Evolutionary conservation across 495 filamentous ascomycete species (phyloP), one percentile per base, ranked within the genome.

Genomic region (Daldinia caldariorum): DNA sequence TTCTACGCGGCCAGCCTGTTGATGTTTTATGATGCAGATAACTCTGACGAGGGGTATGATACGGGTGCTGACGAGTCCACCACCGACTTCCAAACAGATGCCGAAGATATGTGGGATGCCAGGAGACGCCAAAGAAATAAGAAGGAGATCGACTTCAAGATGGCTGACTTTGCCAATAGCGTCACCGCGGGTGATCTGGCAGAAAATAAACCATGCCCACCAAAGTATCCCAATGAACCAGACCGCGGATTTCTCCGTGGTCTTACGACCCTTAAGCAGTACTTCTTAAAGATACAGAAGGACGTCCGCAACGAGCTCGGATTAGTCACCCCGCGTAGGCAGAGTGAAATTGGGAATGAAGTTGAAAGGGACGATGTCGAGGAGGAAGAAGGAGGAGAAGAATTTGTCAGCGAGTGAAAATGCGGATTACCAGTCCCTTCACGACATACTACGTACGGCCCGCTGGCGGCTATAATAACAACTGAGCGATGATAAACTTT

Each of bases 161-260:
- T 99, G 76, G 94, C 97, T 49, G 95, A 99, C 77, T 99, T 99
- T 82, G 95, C 95, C 29, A 99, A 99, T 75, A 97, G 94, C 69
- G 90, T 98, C 7, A 97, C 93, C 9, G 91, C 92, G 4, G 92
- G 94, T 58, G 93, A 97, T 73, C 79, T 88, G 22, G 77, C 72
- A 1, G 81, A 88, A 6, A 81, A 85, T 59, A 86, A 87, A 32
- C 83, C 88, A 32, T 97, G 94, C 66, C 96, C 96, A 16, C 95
- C 96, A 26, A 83, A 89, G 58, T 84, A 94, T 77, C 92, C 91
- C 3, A 79, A 89, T 51, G 91, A 92, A 66, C 88, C 97, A 35
- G 95, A 99, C 73, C 84, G 88, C 20, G 95, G 95, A 9, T 99
- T 98, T 74, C 83, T 99, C 53, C 89, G 94, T 43, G 95, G 95